Base-by-base conservation (phyloP, 2,329 filamentous ascomycete genomes). In the Metarhizium humberi region DNA sequence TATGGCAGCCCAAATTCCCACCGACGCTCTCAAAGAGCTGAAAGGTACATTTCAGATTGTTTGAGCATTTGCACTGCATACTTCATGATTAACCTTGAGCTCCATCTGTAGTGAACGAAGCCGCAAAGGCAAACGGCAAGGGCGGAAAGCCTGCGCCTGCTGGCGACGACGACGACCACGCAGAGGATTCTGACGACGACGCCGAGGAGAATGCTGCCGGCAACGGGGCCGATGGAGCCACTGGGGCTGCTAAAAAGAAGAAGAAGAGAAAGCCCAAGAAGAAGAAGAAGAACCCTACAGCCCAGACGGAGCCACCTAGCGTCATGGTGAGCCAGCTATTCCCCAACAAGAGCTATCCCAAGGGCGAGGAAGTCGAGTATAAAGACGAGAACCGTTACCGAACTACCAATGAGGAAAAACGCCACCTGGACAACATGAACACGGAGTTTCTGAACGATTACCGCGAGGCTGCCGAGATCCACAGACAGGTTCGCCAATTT, bases 251-350 rank as follows among this genome's bases (percentile, higher is more conserved):
- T 55, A 72, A 71, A 59, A 74, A 73, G 63, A 71, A 79, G 65
- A 86, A 84, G 69, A 88, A 89, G 73, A 90, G 89, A 77, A 90
- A 90, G 77, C 90, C 90, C 76, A 89, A 87, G 78, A 88, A 85
- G 78, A 87, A 85, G 78, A 88, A 88, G 81, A 87, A 85, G 81
- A 86, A 80, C 60, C 78, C 85, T 50, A 89, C 87, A 60, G 78
- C 79, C 55, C 90, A 94, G 73, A 86, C 85, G 36, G 78, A 82
- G 52, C 89, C 89, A 36, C 90, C 90, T 1, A 81, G 86, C 55
- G 84, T 92, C 32, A 75, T 81, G 53, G 69, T 94, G 51, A 84
- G 85, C 58, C 82, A 84, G 61, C 78, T 94, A 49, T 94, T 90
- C 74, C 82, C 86, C 52, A 84, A 83, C 70, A 79, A 82, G 64